Base-by-base conservation (phyloP, 257 asterid genomes). In the Plantago elongata region DNA sequence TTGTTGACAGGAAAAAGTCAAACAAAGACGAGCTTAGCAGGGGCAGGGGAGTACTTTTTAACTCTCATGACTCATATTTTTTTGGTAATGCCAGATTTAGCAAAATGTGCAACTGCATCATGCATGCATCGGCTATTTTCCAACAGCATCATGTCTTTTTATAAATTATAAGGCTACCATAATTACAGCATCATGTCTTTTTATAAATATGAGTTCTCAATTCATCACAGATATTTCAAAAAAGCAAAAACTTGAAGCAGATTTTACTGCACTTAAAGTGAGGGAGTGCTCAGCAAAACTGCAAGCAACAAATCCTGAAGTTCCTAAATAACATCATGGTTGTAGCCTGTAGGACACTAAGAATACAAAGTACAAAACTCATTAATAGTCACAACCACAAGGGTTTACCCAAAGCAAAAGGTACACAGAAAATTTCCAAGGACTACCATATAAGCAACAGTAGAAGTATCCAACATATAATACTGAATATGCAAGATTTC, bases 281-380 rank as follows among this genome's bases (percentile, higher is more conserved):
- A 14, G 27, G 30, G 46, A 65, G 50, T 51, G 37, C 66, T 56
- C 62, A 44, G 62, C 68, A 54, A 51, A 52, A 47, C 55, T 55
- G 45, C 56, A 57, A 49, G 43, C 45, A 60, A 65, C 16, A 16
- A 27, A 56, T 52, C 18, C 51, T 4, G 42, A 55, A 22, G 22
- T 64, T 38, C 12, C 54, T 16, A 61, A 74, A 58, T 34, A 54
- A 58, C 11, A 68, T 38, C 48, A 8, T 40, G 17, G 30, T 10
- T 17, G 17, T 14, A 37, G 17, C 14, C 5, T 17, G 17, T 14
- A 37, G 46, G 45, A 56, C 14, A 13, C 34, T 42, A 56, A 56
- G 7, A 56, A 15, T 29, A n/a, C 42, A 13, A 34, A 42, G 16
- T 29, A n/a, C 15, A n/a, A 34, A 34, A 42, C 11, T 10, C 16